A percentile compares a stretch with the other conserved stretches of the same genome.
Evolutionary conservation across 345 rosid species (phyloP).

Genomic region (Adansonia digitata): DNA sequence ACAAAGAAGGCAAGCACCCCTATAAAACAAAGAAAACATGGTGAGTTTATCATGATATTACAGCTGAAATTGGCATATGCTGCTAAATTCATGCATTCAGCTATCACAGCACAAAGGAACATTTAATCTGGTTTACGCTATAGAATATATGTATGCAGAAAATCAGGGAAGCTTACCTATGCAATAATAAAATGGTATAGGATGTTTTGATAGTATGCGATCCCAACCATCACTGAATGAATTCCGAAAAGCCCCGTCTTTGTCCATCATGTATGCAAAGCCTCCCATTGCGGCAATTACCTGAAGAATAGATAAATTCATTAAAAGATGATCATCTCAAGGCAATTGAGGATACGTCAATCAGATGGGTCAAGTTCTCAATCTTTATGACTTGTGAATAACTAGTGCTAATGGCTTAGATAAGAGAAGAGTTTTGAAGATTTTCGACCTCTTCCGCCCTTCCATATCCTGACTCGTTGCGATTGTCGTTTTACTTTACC

Average conservation of each 20-base stretch:
- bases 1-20: conserved; percentile 89
- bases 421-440: background rate
- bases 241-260: conserved; percentile 86
- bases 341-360: background rate
- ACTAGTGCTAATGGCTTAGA: background rate
- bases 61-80: conserved; percentile 1
- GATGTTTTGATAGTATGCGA: conserved; percentile 81
- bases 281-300: conserved; percentile 70
- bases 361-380: background rate
- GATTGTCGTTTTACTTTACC: background rate
- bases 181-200: conserved; percentile 91
- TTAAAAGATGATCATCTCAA: background rate
- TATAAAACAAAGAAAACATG: conserved; percentile 21
- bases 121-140: background rate
- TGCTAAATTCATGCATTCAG: background rate
- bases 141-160: too few species aligned
- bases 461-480: background rate
- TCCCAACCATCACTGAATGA: conserved; percentile 96
- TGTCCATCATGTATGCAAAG: conserved; percentile 84
- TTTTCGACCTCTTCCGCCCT: background rate
- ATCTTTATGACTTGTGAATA: background rate
- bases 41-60: background rate
- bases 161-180: conserved; percentile 45
- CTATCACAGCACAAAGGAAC: background rate
- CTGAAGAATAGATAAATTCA: conserved; percentile 28